Evolutionary conservation across 176 grass and related monocot genomes (phyloP).

Genomic region (Paspalum notatum): DNA sequence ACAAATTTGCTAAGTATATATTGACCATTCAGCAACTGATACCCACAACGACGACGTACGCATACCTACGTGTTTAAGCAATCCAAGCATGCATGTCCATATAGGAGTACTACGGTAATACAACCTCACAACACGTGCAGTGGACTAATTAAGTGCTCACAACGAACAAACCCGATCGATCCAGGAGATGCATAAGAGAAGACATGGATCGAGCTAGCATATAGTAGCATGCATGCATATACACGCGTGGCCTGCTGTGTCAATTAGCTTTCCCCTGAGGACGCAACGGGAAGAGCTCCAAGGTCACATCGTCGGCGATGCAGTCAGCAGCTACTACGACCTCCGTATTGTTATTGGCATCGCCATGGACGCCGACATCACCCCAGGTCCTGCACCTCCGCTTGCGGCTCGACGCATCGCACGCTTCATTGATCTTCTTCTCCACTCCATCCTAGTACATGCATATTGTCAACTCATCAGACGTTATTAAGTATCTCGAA

Average conservation of each 20-base stretch:
- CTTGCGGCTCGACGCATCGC: conserved; percentile 40
- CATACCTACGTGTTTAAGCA: not conserved
- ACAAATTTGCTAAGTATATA: not conserved
- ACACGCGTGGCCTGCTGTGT: not conserved
- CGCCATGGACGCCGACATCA: not conserved
- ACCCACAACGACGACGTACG: conserved; percentile 4
- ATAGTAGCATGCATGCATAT: not conserved
- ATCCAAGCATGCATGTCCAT: conserved; percentile 28
- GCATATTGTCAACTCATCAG: not conserved
- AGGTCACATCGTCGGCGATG: conserved; percentile 39
- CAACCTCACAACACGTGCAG: not conserved
- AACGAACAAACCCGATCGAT: conserved; percentile 2
- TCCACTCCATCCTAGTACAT: conserved; percentile 23
- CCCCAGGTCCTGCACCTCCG: conserved; percentile 53
- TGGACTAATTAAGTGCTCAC: not conserved
- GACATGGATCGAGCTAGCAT: not conserved
- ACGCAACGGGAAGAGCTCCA: conserved; percentile 93
- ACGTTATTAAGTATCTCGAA: not conserved
- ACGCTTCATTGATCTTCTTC: conserved; percentile 21
- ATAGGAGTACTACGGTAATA: not conserved
- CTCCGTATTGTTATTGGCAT: not conserved
- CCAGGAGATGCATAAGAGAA: not conserved
- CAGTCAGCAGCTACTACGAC: conserved; percentile 14
- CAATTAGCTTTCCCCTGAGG: conserved; percentile 61
- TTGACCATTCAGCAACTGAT: not conserved